These are phyloP conservation scores for Schizothecium vesticola DNA, from an alignment of 495 filamentous ascomycete species.

Conservation along the genomic window DNA sequence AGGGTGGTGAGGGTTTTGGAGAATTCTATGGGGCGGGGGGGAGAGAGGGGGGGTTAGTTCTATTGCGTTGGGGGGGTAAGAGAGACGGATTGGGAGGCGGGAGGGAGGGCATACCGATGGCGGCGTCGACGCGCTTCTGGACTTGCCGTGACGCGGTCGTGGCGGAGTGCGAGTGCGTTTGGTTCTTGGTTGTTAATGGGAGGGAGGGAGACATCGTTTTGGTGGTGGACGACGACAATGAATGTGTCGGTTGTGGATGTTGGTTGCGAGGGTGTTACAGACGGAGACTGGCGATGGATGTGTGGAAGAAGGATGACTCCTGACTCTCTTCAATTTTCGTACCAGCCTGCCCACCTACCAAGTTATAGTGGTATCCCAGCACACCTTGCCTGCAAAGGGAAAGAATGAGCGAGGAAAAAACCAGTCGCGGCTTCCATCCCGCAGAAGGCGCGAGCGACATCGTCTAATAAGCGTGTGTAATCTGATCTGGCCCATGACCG, in stretches of 20 bases:
- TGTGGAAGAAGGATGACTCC: neutral
- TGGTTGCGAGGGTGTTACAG: neutral
- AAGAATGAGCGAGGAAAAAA: neutral
- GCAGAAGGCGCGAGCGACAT: slow-evolving; percentile 2
- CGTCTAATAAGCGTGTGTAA: neutral
- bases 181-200: neutral
- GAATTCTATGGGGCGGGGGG: slow-evolving; percentile 14
- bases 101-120: slow-evolving; percentile 13
- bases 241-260: neutral
- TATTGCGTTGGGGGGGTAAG: neutral
- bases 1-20: slow-evolving; percentile 12
- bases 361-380: neutral
- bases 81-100: neutral
- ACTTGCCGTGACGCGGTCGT: neutral
- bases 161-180: neutral
- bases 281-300: neutral
- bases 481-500: neutral
- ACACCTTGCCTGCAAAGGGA: neutral
- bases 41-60: neutral
- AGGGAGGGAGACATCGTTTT: slow-evolving; percentile 7
- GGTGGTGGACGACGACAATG: neutral
- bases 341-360: neutral
- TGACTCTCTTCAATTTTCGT: neutral
- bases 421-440: neutral
- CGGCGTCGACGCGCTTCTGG: slow-evolving; percentile 20